Evolutionary conservation across 2,329 filamentous ascomycete genomes (phyloP).

Genomic region (Penicillium sp.): DNA sequence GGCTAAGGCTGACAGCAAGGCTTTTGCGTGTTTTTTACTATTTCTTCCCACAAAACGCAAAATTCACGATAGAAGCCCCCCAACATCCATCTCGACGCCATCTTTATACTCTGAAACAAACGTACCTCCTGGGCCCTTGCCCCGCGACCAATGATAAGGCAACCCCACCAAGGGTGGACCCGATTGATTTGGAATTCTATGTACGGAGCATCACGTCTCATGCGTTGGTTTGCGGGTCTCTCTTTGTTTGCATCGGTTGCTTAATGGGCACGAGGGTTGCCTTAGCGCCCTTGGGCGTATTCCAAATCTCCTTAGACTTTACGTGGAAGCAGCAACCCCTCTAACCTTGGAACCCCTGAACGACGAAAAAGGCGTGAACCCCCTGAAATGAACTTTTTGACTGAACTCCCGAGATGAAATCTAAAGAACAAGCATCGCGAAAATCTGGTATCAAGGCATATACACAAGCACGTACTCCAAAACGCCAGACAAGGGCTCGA

Average conservation of each 20-base stretch:
- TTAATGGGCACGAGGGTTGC: background rate
- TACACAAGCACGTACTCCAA: background rate
- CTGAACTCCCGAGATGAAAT: background rate
- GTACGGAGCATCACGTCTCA: slow-evolving; percentile 7
- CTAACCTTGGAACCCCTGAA: background rate
- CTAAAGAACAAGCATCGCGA: background rate
- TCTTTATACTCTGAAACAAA: background rate
- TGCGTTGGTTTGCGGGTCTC: slow-evolving; percentile 2
- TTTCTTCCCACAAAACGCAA: background rate
- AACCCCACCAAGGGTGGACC: slow-evolving; percentile 9
- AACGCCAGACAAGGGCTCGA: background rate
- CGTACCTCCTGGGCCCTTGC: background rate
- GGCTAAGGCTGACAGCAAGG: background rate
- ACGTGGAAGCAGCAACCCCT: background rate
- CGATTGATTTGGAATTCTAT: slow-evolving; percentile 17
- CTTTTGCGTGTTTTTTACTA: too few relatives aligned
- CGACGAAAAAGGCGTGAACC: background rate
- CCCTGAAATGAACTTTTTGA: background rate
- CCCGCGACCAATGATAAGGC: slow-evolving; percentile 9
- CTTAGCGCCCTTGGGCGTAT: slow-evolving; percentile 7
- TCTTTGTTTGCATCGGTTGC: slow-evolving; percentile 11
- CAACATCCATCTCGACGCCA: background rate
- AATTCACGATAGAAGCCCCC: too few relatives aligned
- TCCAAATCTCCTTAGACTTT: slow-evolving; percentile 11
- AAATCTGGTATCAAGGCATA: background rate